Evolutionary conservation across 2,329 filamentous ascomycete genomes (phyloP), one percentile per base, ranked within the genome.

Genomic region (Aspergillus glaucus): DNA sequence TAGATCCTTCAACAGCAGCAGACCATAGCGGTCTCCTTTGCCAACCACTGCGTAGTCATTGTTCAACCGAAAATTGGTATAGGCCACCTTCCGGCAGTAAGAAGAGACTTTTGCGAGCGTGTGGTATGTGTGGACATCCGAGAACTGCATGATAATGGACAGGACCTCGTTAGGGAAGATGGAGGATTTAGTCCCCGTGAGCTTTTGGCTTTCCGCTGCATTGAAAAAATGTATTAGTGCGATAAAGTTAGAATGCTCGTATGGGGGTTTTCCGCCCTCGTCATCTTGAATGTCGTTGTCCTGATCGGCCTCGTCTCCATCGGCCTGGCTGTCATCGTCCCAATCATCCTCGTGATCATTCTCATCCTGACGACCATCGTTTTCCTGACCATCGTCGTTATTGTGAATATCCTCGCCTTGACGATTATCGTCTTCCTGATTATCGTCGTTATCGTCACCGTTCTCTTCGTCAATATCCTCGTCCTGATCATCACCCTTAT

Each of bases 101-200:
- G 51, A 32, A 7, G 53, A 57, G 17, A 48, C 28, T 28, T 36
- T 51, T 21, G 46, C 45, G 28, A 58, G 47, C 2, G 28, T 36
- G 9, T 47, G 43, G 26, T 50, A 57, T 5, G 56, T 58, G 22
- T 21, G 48, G 5, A 40, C 26, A 45, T 58, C 56, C 4, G 51
- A 47, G n/a, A 45, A 43, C 8, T 49, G 40, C 56, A 58, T 57
- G 43, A 58, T 48, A 10, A 24, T 22, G 9, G 45, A 26, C 40
- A 58, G 14, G 19, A 55, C 50, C 44, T 58, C 56, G 19, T 54
- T 57, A 4, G 56, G 53, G 17, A 58, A 32, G 1, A 43, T 22
- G 12, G 17, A n/a, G n/a, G 56, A 55, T 17, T 19, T 41, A 12
- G 44, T 26, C 14, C 43, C 40, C 9, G 22, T 37, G 22, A 57